phyloP scores from a whole-genome alignment of 2,329 filamentous ascomycete species.

The Clathrospora elynae region DNA sequence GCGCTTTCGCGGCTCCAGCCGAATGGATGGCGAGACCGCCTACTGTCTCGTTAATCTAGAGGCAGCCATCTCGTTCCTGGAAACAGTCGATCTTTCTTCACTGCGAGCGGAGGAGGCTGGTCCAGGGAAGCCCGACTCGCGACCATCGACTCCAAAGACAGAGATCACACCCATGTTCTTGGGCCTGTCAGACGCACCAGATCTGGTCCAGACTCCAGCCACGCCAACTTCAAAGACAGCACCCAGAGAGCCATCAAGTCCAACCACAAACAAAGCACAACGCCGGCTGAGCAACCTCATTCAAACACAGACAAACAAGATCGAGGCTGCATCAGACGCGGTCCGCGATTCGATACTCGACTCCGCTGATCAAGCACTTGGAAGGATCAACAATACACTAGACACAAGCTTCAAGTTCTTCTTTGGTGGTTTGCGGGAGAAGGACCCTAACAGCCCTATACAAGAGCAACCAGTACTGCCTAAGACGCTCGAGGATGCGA shows the following conservation, averaged over 20 bases:
- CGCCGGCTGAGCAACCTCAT: constrained; percentile 84
- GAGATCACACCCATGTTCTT: constrained; percentile 50
- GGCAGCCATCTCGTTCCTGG: constrained; percentile 89
- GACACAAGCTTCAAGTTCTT: constrained; percentile 94
- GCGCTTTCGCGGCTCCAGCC: constrained; percentile 81
- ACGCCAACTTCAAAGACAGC: constrained; percentile 33
- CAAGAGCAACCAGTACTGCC: constrained; percentile 63
- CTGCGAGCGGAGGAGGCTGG: constrained; percentile 77
- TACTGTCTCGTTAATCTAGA: constrained; percentile 97
- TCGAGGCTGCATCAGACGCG: constrained; percentile 82
- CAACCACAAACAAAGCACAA: constrained; percentile 62
- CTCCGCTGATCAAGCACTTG: constrained; percentile 88
- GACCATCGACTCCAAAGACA: constrained; percentile 53
- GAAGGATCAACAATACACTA: constrained; percentile 87
- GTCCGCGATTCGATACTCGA: constrained; percentile 70
- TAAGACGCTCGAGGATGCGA: constrained; percentile 89
- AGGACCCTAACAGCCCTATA: constrained; percentile 48
- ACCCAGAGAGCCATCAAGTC: constrained; percentile 36
- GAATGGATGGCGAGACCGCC: constrained; percentile 89
- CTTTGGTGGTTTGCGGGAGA: constrained; percentile 82
- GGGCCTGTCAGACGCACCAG: constrained; percentile 45
- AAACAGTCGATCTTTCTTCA: constrained; percentile 92
- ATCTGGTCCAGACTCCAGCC: constrained; percentile 49
- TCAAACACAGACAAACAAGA: constrained; percentile 78
- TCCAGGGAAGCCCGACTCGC: constrained; percentile 59